phyloP scores from a whole-genome alignment of 805 yeast genomes.

The Metschnikowia anglica region DNA sequence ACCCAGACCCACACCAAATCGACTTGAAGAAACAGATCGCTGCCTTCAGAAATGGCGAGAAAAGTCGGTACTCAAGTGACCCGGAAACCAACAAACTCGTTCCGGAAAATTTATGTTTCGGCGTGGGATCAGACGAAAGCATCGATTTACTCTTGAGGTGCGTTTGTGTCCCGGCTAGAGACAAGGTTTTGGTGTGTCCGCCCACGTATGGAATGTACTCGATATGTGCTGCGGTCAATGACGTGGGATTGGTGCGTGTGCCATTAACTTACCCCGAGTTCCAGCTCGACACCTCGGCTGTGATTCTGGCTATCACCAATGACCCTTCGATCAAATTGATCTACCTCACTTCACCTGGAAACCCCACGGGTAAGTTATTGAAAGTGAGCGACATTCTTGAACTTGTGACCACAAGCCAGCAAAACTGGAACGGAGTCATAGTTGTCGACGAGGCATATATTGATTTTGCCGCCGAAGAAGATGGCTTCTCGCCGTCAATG shows the following conservation, averaged over 20 bases:
- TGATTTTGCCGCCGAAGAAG: conserved; percentile 55
- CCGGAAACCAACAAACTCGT: conserved; percentile 33
- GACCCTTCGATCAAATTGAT: conserved; percentile 71
- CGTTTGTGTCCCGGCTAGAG: conserved; percentile 76
- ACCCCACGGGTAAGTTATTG: conserved; percentile 81
- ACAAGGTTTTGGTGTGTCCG: conserved; percentile 81
- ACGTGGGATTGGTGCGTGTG: conserved; percentile 71
- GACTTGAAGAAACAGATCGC: conserved; percentile 71
- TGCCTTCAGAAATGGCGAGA: conserved; percentile 63
- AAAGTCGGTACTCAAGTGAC: conserved; percentile 22
- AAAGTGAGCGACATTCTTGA: conserved; percentile 34
- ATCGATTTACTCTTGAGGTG: conserved; percentile 87
- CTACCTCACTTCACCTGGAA: conserved; percentile 93
- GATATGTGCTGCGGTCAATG: conserved; percentile 87
- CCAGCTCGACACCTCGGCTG: conserved; percentile 54
- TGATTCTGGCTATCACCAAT: conserved; percentile 47
- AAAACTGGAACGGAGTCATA: conserved; percentile 69
- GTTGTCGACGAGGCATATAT: conserved; percentile 95
- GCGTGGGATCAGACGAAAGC: conserved; percentile 97
- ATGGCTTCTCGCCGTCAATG: conserved; percentile 52
- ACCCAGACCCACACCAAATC: conserved; percentile 95
- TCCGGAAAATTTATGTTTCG: conserved; percentile 78
- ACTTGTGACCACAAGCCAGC: conserved; percentile 48
- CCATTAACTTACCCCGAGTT: conserved; percentile 59
- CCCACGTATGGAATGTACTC: conserved; percentile 98